Evolutionary conservation across 2,329 filamentous ascomycete species (phyloP).

Genomic region (Diaporthe citrichinensis): DNA sequence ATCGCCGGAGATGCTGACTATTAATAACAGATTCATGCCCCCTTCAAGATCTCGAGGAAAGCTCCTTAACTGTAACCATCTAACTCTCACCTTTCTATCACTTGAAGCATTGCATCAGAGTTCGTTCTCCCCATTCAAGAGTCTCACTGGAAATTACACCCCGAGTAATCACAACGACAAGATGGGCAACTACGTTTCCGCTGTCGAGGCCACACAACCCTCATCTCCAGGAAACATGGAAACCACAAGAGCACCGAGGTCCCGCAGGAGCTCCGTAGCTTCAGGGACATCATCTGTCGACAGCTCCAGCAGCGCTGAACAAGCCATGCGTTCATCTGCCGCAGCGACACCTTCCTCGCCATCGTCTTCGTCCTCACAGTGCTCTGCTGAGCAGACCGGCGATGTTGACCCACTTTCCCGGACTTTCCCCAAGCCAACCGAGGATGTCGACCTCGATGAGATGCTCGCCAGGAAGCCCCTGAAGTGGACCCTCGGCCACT

Average conservation of each 20-base stretch:
- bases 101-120: neutral
- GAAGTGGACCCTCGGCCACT: constrained; percentile 57
- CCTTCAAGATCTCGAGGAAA: neutral
- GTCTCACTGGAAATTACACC: neutral
- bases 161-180: neutral
- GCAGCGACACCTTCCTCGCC: neutral
- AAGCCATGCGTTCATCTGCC: constrained; percentile 24
- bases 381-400: neutral
- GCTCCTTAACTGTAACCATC: neutral
- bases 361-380: neutral
- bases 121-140: neutral
- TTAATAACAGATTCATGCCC: constrained; percentile 14
- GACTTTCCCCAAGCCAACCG: constrained; percentile 57
- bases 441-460: constrained; percentile 58
- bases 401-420: constrained; percentile 53
- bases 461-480: constrained; percentile 59
- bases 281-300: constrained; percentile 35
- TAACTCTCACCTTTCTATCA: neutral
- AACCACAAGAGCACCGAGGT: neutral
- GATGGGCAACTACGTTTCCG: constrained; percentile 34
- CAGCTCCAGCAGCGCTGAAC: constrained; percentile 27
- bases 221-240: neutral
- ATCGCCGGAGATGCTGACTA: constrained; percentile 17
- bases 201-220: constrained; percentile 18
- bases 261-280: constrained; percentile 40